phyloP scores from a whole-genome alignment of 2,329 filamentous ascomycete genomes.

The Corynespora cassiicola region DNA sequence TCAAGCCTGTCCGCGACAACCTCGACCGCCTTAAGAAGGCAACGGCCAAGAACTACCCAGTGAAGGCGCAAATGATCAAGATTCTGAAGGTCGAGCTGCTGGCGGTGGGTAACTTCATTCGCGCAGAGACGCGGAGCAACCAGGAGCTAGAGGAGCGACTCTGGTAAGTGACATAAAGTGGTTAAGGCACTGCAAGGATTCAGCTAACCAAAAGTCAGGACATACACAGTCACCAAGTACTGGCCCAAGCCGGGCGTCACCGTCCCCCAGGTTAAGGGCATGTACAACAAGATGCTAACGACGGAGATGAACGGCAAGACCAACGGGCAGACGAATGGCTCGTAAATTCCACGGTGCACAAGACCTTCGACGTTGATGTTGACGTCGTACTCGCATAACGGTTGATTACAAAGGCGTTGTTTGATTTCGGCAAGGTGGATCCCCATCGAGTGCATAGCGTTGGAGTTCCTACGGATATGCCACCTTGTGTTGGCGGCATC shows the following conservation, averaged over 20 bases:
- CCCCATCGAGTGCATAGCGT: too few relatives aligned
- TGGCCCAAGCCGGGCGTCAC: slow-evolving; percentile 44
- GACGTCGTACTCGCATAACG: not conserved
- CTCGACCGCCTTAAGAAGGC: slow-evolving; percentile 66
- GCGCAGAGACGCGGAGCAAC: slow-evolving; percentile 53
- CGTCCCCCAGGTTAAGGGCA: slow-evolving; percentile 40
- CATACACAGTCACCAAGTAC: slow-evolving; percentile 43
- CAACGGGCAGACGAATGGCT: slow-evolving; percentile 21
- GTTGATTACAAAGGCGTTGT: slow-evolving; percentile 3
- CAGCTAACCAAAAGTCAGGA: slow-evolving; percentile 37
- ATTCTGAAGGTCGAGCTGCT: slow-evolving; percentile 68
- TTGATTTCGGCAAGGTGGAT: too few relatives aligned
- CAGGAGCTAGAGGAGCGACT: slow-evolving; percentile 57
- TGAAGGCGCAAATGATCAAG: slow-evolving; percentile 66
- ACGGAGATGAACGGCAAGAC: slow-evolving; percentile 37
- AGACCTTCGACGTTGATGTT: slow-evolving; percentile 1
- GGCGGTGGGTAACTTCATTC: slow-evolving; percentile 68
- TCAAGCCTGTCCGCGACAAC: slow-evolving; percentile 67
- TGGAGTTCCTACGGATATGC: slow-evolving; percentile 44
- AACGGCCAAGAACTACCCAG: slow-evolving; percentile 68
- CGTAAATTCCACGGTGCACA: slow-evolving; percentile 8
- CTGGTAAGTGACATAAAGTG: slow-evolving; percentile 50
- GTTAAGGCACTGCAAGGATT: not conserved
- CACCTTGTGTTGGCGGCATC: too few relatives aligned
- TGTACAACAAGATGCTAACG: slow-evolving; percentile 46